phyloP scores from a whole-genome alignment of 2,329 filamentous ascomycete species.

The Parafenestella ontariensis region DNA sequence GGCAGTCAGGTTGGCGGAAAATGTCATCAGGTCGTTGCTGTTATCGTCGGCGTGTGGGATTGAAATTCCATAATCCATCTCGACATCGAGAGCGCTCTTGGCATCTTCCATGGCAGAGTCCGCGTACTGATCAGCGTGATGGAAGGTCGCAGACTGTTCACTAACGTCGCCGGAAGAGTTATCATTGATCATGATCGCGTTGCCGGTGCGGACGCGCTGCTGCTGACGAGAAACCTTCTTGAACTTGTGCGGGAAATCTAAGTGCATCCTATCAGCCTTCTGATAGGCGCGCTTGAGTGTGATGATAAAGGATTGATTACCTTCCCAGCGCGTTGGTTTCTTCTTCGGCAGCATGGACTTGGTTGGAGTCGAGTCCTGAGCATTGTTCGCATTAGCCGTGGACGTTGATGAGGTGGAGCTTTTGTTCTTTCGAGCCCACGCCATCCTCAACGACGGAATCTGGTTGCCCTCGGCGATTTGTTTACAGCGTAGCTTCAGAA shows the following conservation, averaged over 20 bases:
- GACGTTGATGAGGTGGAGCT: conserved; percentile 1
- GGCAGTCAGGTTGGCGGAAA: not conserved
- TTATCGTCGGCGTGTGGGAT: not conserved
- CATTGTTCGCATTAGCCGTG: conserved; percentile 10
- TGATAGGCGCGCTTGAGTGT: conserved; percentile 13
- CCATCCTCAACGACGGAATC: conserved; percentile 32
- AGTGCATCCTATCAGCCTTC: conserved; percentile 3
- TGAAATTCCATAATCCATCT: not conserved
- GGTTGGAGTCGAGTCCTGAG: conserved; percentile 4
- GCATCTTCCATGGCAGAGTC: not conserved
- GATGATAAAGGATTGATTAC: conserved; percentile 16
- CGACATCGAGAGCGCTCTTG: not conserved
- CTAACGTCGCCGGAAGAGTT: not conserved
- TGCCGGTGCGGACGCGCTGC: not conserved
- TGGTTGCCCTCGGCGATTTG: conserved; percentile 27
- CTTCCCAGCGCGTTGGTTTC: conserved; percentile 10
- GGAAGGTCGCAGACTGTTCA: not conserved
- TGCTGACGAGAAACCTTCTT: not conserved
- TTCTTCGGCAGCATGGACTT: conserved; percentile 8
- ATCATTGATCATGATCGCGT: not conserved
- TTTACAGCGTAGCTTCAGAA: conserved; percentile 39
- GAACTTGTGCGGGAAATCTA: not conserved
- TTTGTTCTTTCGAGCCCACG: conserved; percentile 30
- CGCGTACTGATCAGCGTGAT: not conserved
- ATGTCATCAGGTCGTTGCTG: not conserved